Evolutionary conservation across 176 grass and related monocot species (phyloP).

Genomic region (Bothriochloa decipiens): DNA sequence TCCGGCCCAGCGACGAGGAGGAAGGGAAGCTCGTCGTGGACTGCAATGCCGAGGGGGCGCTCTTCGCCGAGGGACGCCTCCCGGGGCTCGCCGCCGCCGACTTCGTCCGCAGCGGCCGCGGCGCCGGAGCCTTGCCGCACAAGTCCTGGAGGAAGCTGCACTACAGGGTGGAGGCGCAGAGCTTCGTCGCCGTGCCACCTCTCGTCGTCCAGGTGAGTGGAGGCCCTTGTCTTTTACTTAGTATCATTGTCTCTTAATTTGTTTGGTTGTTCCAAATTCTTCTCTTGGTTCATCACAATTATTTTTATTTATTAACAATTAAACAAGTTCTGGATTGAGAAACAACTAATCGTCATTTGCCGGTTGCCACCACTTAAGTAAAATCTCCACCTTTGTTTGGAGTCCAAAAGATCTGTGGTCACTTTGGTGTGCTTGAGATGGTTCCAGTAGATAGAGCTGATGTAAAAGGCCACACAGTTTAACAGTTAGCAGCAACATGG

Average conservation of each 20-base stretch:
- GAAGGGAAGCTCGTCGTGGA: conserved; percentile 67
- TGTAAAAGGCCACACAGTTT: background rate
- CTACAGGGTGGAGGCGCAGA: conserved; percentile 62
- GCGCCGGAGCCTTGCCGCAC: conserved; percentile 34
- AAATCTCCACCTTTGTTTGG: background rate
- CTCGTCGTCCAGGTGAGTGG: conserved; percentile 77
- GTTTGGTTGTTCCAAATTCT: no score
- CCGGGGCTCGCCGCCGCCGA: conserved; percentile 53
- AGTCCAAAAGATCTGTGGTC: background rate
- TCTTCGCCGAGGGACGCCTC: conserved; percentile 61
- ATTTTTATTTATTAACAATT: background rate
- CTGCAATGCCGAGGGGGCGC: conserved; percentile 83
- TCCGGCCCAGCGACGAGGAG: conserved; percentile 43
- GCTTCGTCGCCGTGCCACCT: conserved; percentile 72
- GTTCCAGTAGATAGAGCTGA: background rate
- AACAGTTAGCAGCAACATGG: background rate
- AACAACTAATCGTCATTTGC: background rate
- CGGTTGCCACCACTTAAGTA: background rate
- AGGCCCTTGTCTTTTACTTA: background rate
- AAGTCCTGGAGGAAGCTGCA: conserved; percentile 92
- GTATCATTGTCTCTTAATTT: background rate
- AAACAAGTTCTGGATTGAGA: background rate
- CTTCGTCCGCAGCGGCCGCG: conserved; percentile 39
- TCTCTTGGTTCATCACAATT: background rate
- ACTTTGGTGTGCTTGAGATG: background rate